phyloP scores from a whole-genome alignment of 306 rosid species.

The Gastrolobium bilobum region DNA sequence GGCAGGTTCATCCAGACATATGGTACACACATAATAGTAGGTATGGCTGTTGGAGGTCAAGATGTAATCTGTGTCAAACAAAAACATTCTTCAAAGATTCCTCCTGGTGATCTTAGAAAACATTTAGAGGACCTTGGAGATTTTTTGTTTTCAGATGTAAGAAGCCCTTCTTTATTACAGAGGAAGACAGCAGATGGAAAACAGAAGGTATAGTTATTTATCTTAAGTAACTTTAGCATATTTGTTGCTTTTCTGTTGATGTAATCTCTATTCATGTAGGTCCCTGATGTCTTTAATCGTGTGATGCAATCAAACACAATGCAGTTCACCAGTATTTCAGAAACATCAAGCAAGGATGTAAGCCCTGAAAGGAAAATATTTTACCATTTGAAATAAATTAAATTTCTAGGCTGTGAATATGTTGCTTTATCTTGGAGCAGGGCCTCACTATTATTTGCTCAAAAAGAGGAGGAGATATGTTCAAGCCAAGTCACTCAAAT shows the following conservation, averaged over 20 bases:
- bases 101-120: conserved; percentile 83
- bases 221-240: conserved; percentile 5
- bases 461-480: conserved; percentile 91
- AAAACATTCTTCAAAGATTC: conserved; percentile 81
- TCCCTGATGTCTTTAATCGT: conserved; percentile 88
- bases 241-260: conserved; percentile 36
- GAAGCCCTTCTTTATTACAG: conserved; percentile 83
- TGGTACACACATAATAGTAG: conserved; percentile 92
- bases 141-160: conserved; percentile 80
- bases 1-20: conserved; percentile 93
- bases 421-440: conserved; percentile 60
- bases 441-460: conserved; percentile 87
- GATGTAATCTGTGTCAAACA: conserved; percentile 88
- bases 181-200: conserved; percentile 72
- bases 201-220: conserved; percentile 66
- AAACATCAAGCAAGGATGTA: conserved; percentile 98
- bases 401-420: conserved; percentile 37
- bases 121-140: conserved; percentile 96
- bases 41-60: conserved; percentile 97
- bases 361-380: conserved; percentile 53
- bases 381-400: conserved; percentile 40
- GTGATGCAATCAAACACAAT: conserved; percentile 86
- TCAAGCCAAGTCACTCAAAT: conserved; percentile 76
- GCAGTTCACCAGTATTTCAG: conserved; percentile 82
- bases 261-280: conserved; percentile 57